Percentiles rank a stretch among this genome's conserved stretches.
These are phyloP conservation scores for Helenozyma baotianmanensis DNA, from an alignment of 805 yeast genomes.

Conservation along the genomic window DNA sequence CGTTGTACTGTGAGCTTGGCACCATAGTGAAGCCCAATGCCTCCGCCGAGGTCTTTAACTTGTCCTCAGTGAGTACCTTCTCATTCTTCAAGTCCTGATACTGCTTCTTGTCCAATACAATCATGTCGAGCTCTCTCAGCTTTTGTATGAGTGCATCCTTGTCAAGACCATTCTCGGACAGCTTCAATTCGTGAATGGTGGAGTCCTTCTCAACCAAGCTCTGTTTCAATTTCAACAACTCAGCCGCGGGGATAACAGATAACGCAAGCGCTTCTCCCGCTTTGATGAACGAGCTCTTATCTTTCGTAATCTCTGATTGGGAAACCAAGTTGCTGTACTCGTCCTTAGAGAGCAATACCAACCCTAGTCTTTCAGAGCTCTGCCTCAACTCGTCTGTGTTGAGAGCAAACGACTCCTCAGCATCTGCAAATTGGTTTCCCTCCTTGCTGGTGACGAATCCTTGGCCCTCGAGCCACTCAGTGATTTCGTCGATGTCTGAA, in stretches of 20 bases:
- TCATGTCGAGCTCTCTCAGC: slow-evolving; percentile 13
- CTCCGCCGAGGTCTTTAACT: slow-evolving; percentile 27
- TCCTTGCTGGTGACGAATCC: slow-evolving; percentile 3
- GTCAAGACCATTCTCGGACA: slow-evolving; percentile 10
- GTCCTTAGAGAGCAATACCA: slow-evolving; percentile 5
- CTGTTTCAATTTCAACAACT: slow-evolving; percentile 12
- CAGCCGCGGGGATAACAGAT: slow-evolving; percentile 10
- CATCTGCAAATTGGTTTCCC: slow-evolving; percentile 3
- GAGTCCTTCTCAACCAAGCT: slow-evolving; percentile 22
- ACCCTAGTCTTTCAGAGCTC: slow-evolving; percentile 10
- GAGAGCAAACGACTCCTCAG: slow-evolving; percentile 7
- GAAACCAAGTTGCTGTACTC: slow-evolving; percentile 1
- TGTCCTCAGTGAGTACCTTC: slow-evolving; percentile 16
- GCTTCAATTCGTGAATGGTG: slow-evolving; percentile 19
- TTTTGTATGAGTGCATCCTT: slow-evolving; percentile 18
- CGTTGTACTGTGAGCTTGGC: slow-evolving; percentile 24
- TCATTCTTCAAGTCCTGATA: slow-evolving; percentile 16
- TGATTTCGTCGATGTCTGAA: slow-evolving; percentile 1
- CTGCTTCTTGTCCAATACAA: slow-evolving; percentile 13
- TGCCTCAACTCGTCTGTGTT: slow-evolving; percentile 4
- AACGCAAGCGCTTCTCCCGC: slow-evolving; percentile 10
- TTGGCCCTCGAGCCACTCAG: slow-evolving; percentile 3
- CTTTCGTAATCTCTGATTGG: slow-evolving; percentile 1
- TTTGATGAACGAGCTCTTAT: slow-evolving; percentile 1
- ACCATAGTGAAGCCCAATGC: slow-evolving; percentile 39